Evolutionary conservation across 345 rosid genomes (phyloP).

Genomic region (Salix brachista): DNA sequence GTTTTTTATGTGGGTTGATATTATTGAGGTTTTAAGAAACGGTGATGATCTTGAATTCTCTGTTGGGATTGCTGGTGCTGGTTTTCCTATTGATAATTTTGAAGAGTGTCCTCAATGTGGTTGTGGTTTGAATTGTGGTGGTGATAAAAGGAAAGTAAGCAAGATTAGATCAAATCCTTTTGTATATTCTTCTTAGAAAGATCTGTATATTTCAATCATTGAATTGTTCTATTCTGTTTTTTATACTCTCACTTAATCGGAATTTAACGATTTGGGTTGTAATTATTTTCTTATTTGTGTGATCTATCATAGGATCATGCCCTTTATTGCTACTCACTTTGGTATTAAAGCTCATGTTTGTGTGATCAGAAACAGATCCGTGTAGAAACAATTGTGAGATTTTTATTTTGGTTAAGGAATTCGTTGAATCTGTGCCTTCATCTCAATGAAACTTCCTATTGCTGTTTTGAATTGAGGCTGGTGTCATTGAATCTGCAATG

Average conservation of each 20-base stretch:
- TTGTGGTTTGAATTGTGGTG: conserved; percentile 64
- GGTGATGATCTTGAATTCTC: conserved; percentile 56
- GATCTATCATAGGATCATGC: neutral
- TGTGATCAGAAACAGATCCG: neutral
- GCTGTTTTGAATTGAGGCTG: neutral
- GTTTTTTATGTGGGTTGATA: conserved; percentile 53
- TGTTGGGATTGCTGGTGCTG: conserved; percentile 63
- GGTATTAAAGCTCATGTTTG: neutral
- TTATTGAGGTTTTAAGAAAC: conserved; percentile 51
- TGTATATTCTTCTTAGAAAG: conserved; percentile 40
- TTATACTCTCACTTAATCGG: neutral
- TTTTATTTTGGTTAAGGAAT: neutral
- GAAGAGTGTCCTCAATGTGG: conserved; percentile 83
- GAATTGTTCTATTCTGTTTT: neutral
- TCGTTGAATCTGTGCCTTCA: neutral
- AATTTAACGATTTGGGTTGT: conserved; percentile 9
- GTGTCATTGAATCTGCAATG: neutral
- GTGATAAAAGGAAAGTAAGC: conserved; percentile 11
- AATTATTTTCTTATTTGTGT: neutral
- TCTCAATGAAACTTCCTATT: neutral
- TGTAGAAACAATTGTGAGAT: neutral
- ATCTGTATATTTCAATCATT: neutral
- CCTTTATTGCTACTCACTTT: neutral
- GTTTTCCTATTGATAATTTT: conserved; percentile 54
- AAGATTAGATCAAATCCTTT: conserved; percentile 22